Percentiles rank a stretch among this genome's conserved stretches.
Conservation (phyloP, 371 early-diverging fungal genomes). For the Apophysomyces trapeziformis region DNA sequence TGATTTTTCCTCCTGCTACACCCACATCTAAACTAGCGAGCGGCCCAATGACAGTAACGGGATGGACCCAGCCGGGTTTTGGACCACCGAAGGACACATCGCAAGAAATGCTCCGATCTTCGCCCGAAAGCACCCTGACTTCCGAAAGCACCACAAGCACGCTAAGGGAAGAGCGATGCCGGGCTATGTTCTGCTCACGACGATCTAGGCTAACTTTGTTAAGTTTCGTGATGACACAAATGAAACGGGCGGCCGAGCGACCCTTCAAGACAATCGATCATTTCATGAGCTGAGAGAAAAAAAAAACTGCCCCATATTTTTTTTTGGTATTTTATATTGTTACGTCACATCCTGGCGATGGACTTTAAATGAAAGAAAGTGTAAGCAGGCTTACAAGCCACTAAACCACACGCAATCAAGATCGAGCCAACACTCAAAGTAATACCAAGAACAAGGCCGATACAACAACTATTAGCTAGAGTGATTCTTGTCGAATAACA, state of each 20-base stretch:
- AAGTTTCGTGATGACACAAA: background rate
- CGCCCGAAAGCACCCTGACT: background rate
- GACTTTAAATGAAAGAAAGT: too few relatives aligned
- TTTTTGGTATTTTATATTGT: too few relatives aligned
- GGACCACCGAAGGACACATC: background rate
- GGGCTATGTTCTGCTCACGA: background rate
- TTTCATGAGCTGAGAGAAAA: constrained; percentile 14
- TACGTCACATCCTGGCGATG: too few relatives aligned
- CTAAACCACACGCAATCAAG: too few relatives aligned
- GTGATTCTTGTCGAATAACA: too few relatives aligned
- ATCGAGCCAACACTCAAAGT: too few relatives aligned
- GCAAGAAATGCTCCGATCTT: background rate
- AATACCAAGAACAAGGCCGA: too few relatives aligned
- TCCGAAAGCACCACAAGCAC: background rate
- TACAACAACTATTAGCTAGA: too few relatives aligned
- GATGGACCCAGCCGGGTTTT: background rate
- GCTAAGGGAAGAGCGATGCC: background rate
- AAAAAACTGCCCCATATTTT: constrained; percentile 1
- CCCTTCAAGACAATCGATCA: constrained; percentile 28
- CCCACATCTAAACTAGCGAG: background rate
- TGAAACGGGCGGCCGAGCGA: constrained; percentile 25
- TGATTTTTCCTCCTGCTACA: constrained; percentile 1
- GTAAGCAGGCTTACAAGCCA: too few relatives aligned
- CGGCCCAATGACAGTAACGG: background rate
- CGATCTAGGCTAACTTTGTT: background rate